phyloP scores from a whole-genome alignment of 345 rosid genomes.

The Clausena lansium region DNA sequence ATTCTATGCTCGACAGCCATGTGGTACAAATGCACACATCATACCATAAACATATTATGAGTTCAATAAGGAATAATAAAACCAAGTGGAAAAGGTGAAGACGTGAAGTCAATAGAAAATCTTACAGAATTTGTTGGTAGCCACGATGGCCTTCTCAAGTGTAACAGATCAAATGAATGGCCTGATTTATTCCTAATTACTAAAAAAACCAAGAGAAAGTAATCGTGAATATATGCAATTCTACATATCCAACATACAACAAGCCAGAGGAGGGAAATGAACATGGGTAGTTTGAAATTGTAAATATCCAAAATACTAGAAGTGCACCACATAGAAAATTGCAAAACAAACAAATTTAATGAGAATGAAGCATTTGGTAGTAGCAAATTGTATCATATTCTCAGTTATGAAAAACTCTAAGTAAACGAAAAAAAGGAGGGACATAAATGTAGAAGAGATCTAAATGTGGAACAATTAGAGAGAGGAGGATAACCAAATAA shows the following conservation, averaged over 20 bases:
- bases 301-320: slow-evolving; percentile 81
- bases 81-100: background rate
- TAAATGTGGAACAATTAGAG: no score
- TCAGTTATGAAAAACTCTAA: no score
- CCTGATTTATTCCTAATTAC: slow-evolving; percentile 49
- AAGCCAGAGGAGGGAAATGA: slow-evolving; percentile 96
- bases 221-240: background rate
- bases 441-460: no score
- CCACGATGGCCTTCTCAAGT: slow-evolving; percentile 81
- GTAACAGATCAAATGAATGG: slow-evolving; percentile 33
- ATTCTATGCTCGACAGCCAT: background rate
- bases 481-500: no score
- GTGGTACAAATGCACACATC: background rate
- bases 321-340: slow-evolving; percentile 40
- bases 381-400: background rate
- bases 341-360: background rate
- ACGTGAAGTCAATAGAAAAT: background rate
- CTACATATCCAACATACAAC: slow-evolving; percentile 65
- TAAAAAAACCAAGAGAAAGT: slow-evolving; percentile 24
- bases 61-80: no score
- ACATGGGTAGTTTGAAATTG: slow-evolving; percentile 69
- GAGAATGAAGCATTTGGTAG: background rate
- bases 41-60: background rate
- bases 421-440: no score
- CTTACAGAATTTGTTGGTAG: slow-evolving; percentile 74